phyloP scores from a whole-genome alignment of 768 basidiomycete genomes.

The Megacollybia marginata region DNA sequence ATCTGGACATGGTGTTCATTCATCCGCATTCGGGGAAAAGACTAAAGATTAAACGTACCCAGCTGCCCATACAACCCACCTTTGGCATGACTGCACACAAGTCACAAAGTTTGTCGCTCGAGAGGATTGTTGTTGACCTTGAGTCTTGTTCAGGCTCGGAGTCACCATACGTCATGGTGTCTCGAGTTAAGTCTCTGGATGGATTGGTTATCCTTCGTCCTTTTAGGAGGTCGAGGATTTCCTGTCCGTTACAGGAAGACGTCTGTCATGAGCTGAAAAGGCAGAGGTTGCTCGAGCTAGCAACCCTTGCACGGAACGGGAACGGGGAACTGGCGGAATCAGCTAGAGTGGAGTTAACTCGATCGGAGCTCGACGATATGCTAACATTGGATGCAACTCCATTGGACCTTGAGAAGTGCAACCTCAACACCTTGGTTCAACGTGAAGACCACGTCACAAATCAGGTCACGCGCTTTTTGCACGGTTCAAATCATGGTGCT shows the following conservation, averaged over 20 bases:
- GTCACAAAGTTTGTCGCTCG: slow-evolving; percentile 17
- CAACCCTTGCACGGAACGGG: too few relatives aligned
- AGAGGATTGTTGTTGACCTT: slow-evolving; percentile 14
- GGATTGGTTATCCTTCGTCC: slow-evolving; percentile 12
- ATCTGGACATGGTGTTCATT: not conserved
- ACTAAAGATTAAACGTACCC: slow-evolving; percentile 7
- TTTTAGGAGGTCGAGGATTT: slow-evolving; percentile 17
- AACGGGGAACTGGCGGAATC: too few relatives aligned
- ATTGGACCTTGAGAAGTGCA: too few relatives aligned
- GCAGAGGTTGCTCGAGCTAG: too few relatives aligned
- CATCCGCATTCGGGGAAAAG: slow-evolving; percentile 6
- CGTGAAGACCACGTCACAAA: too few relatives aligned
- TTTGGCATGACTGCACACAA: slow-evolving; percentile 22
- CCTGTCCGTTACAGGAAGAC: too few relatives aligned
- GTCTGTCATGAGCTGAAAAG: too few relatives aligned
- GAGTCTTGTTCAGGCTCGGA: slow-evolving; percentile 10
- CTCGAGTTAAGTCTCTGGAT: slow-evolving; percentile 1
- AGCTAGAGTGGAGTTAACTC: too few relatives aligned
- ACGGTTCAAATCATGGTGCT: not conserved
- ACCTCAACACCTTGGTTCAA: too few relatives aligned
- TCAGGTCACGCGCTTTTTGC: too few relatives aligned
- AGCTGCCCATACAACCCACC: slow-evolving; percentile 16
- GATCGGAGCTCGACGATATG: too few relatives aligned
- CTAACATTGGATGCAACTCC: too few relatives aligned
- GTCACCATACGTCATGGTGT: slow-evolving; percentile 21